Evolutionary conservation across 179 eudicot genomes (phyloP), one percentile per base, ranked within the genome.

Genomic region (Patellifolia procumbens): DNA sequence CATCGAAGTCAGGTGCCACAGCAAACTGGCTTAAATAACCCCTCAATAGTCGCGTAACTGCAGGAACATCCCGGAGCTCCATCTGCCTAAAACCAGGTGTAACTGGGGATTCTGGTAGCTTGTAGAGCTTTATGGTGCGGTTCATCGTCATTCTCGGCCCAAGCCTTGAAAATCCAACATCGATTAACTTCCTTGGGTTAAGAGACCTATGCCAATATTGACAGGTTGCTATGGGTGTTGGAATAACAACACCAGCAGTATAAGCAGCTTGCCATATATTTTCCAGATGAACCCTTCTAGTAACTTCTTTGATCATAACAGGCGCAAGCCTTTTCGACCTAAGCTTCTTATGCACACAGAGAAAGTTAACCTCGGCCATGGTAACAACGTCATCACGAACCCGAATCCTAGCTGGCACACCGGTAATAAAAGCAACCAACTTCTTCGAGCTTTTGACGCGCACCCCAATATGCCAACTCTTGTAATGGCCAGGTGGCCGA

Each of bases 111-210:
- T 88, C 92, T 12, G 91, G 91, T 68, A 89, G 72, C 85, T 91
- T 91, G 58, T 91, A 89, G 15, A 89, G 90, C 89, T 85, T 91
- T 61, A 91, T 91, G 20, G 92, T 89, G 17, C 92, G 85, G 52
- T 88, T 91, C 96, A 91, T 91, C 0, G 92, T 91, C 96, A 91
- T 91, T 66, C 96, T 88, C 19, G 96, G 85, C 68, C 93, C 93
- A 42, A 89, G 89, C 81, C 92, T 84, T 32, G 96, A 89, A 83
- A 89, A 89, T 43, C 90, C 91, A 46, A 91, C 91, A 84, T 89
- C 96, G 70, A 91, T 91, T 73, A 91, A 78, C 83, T 91, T 89
- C 86, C 88, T 91, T 4, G 92, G 96, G 80, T 91, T 89, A 68
- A 89, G 73, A 72, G 90, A 88, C 79, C 91, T 85, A 76, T 88